Evolutionary conservation across 306 rosid species (phyloP), one percentile per base, ranked within the genome.

Genomic region (Hylodesmum podocarpum): DNA sequence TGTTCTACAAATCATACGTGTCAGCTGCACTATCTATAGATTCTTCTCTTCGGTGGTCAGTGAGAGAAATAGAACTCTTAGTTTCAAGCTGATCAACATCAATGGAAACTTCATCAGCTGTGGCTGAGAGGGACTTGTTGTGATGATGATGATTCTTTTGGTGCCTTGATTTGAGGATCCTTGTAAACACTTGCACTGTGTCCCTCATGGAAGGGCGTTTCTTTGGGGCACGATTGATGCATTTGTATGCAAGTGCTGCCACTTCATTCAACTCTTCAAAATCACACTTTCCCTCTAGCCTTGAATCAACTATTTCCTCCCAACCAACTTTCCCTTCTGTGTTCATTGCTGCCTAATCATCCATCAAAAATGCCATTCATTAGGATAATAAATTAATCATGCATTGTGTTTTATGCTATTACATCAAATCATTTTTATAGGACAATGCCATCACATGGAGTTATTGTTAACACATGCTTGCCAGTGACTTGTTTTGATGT

Each of bases 161-260:
- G 66, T 88, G 87, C 59, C 97, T 91, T 51, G 81, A 63, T 75
- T 96, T 92, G 18, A 87, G 77, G 55, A 96, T 80, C 77, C 93
- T 61, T 0, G 94, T 51, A 31, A 96, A 79, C 55, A 92, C 97
- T 82, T 91, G 99, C 34, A 92, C 99, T 9, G 79, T 84, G 86
- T 96, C 99, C 70, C 98, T 88, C 99, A 92, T 96, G 41, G 96
- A 83, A 82, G 97, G 97, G 9, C 99, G 83, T 73, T 89, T 96
- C 76, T 84, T 87, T 2, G 99, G 93, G 53, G 83, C 66, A 2
- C 91, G 87, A 72, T 84, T 91, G 78, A 96, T 79, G 82, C 99
- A 96, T 73, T 81, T 96, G 86, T 92, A 89, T 34, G 97, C 98
- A 53, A 96, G 94, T 13, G 91, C 89, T 18, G 99, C 97, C 39